A percentile compares a stretch with the other conserved stretches of the same genome.
These are phyloP conservation scores for Onygena corvina DNA, from an alignment of 2,329 filamentous ascomycete genomes.

Conservation along the genomic window DNA sequence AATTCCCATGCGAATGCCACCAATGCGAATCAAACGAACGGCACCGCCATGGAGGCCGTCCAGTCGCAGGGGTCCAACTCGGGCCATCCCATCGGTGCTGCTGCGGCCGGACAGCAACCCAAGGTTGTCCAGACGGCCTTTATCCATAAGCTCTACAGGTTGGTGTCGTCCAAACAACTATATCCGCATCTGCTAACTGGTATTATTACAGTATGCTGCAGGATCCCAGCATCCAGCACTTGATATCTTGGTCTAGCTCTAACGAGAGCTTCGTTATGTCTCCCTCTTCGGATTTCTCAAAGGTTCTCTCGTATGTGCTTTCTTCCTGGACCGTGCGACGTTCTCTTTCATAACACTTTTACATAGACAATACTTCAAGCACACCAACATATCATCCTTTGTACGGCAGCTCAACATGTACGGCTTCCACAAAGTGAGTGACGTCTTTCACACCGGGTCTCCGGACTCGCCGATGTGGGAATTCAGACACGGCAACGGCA, in stretches of 20 bases:
- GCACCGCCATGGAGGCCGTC: slow-evolving; percentile 14
- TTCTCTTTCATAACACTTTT: not conserved
- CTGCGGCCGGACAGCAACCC: slow-evolving; percentile 62
- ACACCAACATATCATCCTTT: slow-evolving; percentile 98
- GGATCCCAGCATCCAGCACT: slow-evolving; percentile 78
- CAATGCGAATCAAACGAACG: slow-evolving; percentile 20
- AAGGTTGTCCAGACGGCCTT: slow-evolving; percentile 98
- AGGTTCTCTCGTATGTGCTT: slow-evolving; percentile 76
- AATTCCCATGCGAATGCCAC: slow-evolving; percentile 32
- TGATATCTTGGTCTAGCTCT: slow-evolving; percentile 90
- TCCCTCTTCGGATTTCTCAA: slow-evolving; percentile 91
- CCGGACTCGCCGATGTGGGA: slow-evolving; percentile 95
- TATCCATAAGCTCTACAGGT: slow-evolving; percentile 99
- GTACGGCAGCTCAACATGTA: slow-evolving; percentile 99
- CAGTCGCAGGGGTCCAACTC: slow-evolving; percentile 20
- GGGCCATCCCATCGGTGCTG: slow-evolving; percentile 33
- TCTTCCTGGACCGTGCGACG: slow-evolving; percentile 14
- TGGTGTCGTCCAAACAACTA: slow-evolving; percentile 25
- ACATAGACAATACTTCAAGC: slow-evolving; percentile 93
- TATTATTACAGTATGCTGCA: slow-evolving; percentile 70
- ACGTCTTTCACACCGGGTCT: slow-evolving; percentile 91
- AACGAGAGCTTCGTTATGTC: slow-evolving; percentile 99
- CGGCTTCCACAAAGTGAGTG: slow-evolving; percentile 98
- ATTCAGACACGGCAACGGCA: slow-evolving; percentile 95
- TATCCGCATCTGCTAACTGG: not conserved